Base-by-base conservation (phyloP, 345 rosid species). In the Mercurialis annua region DNA sequence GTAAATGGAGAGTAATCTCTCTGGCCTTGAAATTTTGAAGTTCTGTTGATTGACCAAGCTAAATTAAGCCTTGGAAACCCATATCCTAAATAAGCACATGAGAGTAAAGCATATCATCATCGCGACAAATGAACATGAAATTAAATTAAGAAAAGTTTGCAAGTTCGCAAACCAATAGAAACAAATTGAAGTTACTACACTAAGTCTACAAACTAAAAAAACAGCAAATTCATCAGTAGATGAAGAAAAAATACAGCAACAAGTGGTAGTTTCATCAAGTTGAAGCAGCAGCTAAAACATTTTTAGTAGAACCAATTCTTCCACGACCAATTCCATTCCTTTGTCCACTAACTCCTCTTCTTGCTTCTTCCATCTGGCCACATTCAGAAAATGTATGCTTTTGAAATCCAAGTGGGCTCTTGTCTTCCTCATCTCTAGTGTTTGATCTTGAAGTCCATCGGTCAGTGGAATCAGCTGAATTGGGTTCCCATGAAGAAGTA, bases 381-480 rank as follows among this genome's bases (percentile, higher is more conserved):
- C 69, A 51, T 78, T 76, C 82, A 18, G 78, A 63, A 18, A 17
- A 14, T 33, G 58, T 57, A 59, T 59, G 76, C 62, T 71, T 71
- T 49, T 51, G 80, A 69, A 60, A 43, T 57, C 84, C 90, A 20
- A 74, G 14, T 17, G 85, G 84, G 64, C 77, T 81, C 58, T 36
- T 73, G 40, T 61, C 63, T 59, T 80, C 84, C 50, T 76, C 88
- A 42, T 80, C 83, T 72, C 71, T 71, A 60, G 34, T 73, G 81
- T 81, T 77, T 57, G 86, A 69, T 66, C 84, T 73, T 55, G 87
- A 76, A 70, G 80, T 80, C 86, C 88, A 73, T 56, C 96, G 86
- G 65, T 93, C 97, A 0, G 84, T 79, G 0, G 99, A 91, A 66
- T 89, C 95, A 0, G 83, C 85, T 18, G 96, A 90, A 43, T 81